Evolutionary conservation across 192 early-diverging fungal genomes (phyloP).

Genomic region (Cetraspora pellucida): DNA sequence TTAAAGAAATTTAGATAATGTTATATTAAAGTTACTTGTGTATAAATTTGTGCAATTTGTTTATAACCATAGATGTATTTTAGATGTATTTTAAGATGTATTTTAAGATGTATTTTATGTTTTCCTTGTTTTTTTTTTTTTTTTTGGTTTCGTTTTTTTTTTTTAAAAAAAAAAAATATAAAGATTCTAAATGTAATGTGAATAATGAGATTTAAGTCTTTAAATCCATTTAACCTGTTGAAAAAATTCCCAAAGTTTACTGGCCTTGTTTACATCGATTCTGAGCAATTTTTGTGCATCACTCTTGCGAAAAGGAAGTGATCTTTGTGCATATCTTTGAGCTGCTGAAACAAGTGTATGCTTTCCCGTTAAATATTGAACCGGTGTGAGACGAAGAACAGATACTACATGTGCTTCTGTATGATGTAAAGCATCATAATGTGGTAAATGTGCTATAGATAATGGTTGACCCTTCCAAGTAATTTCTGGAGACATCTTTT

Average conservation of each 20-base stretch:
- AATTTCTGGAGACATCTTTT: neutral
- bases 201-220: too few relatives aligned
- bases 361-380: slow-evolving; percentile 85
- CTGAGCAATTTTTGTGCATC: slow-evolving; percentile 89
- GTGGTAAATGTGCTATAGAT: slow-evolving; percentile 13
- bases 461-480: slow-evolving; percentile 29
- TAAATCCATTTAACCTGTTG: slow-evolving; percentile 80
- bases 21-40: too few relatives aligned
- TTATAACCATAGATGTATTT: too few relatives aligned
- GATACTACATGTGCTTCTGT: slow-evolving; percentile 76
- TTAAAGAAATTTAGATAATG: too few relatives aligned
- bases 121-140: too few relatives aligned
- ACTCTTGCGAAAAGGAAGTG: slow-evolving; percentile 75
- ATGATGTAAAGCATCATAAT: slow-evolving; percentile 56
- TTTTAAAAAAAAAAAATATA: too few relatives aligned
- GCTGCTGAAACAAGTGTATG: slow-evolving; percentile 71
- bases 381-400: slow-evolving; percentile 80
- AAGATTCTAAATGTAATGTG: too few relatives aligned
- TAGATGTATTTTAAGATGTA: too few relatives aligned
- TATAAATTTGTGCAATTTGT: too few relatives aligned
- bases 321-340: slow-evolving; percentile 40
- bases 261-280: slow-evolving; percentile 94
- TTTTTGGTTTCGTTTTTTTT: too few relatives aligned
- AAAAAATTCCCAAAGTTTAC: slow-evolving; percentile 90
- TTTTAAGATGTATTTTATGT: too few relatives aligned